Evolutionary conservation across 2,329 filamentous ascomycete species (phyloP).

Genomic region (Amesomyces nigricolor): DNA sequence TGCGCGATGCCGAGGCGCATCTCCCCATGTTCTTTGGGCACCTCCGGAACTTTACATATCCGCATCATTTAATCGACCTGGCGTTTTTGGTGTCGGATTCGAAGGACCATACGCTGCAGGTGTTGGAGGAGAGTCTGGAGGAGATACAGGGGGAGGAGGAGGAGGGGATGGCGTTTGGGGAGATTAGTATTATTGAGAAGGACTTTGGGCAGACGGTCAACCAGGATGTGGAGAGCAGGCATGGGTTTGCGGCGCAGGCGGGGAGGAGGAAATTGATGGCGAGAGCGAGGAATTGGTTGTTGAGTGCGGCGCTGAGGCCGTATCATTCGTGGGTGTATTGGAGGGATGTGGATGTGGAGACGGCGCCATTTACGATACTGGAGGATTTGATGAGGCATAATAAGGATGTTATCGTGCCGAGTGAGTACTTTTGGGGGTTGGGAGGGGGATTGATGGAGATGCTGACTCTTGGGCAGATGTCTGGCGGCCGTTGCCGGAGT

Average conservation of each 20-base stretch:
- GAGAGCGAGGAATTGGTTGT: conserved; percentile 91
- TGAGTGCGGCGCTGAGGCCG: conserved; percentile 86
- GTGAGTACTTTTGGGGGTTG: conserved; percentile 53
- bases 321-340: conserved; percentile 99
- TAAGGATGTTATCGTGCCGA: conserved; percentile 97
- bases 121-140: conserved; percentile 70
- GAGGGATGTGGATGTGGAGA: conserved; percentile 98
- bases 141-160: conserved; percentile 76
- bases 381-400: conserved; percentile 99
- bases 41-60: conserved; percentile 91
- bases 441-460: neutral
- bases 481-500: conserved; percentile 96
- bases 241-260: conserved; percentile 95
- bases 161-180: conserved; percentile 77
- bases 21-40: conserved; percentile 99
- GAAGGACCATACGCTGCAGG: conserved; percentile 78
- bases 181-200: conserved; percentile 97
- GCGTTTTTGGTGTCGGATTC: conserved; percentile 97
- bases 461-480: conserved; percentile 58
- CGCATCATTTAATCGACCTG: conserved; percentile 91
- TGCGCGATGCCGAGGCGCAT: conserved; percentile 88
- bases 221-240: conserved; percentile 94
- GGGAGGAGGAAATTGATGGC: conserved; percentile 95
- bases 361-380: conserved; percentile 90
- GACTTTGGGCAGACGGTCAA: conserved; percentile 98